These are phyloP conservation scores for Thalassiosira allenii DNA, from an alignment of 352 stramenopile genomes.

Conservation along the genomic window DNA sequence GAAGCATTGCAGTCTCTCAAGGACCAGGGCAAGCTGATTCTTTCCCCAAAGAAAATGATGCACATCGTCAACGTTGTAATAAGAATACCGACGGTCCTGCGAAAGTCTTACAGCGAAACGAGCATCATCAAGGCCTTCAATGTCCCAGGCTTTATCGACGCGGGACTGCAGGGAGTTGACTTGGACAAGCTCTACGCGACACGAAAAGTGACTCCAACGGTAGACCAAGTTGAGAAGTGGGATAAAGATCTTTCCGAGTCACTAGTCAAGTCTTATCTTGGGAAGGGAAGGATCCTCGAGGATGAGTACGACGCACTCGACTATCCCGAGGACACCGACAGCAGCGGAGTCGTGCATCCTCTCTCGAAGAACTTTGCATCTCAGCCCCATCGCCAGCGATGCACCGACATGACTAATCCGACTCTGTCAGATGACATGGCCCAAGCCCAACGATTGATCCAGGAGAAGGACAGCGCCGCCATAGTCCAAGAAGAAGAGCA, in stretches of 20 bases:
- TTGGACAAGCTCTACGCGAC: background rate
- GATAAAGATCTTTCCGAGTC: background rate
- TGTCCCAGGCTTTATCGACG: background rate
- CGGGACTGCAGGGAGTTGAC: background rate
- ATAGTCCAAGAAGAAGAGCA: background rate
- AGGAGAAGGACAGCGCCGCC: background rate
- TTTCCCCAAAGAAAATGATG: slow-evolving; percentile 1
- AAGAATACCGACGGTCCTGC: background rate
- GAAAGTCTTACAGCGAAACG: slow-evolving; percentile 17
- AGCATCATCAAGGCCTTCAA: slow-evolving; percentile 10
- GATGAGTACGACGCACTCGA: slow-evolving; percentile 3
- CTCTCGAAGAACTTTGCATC: background rate
- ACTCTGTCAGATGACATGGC: background rate
- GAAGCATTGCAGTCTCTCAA: background rate
- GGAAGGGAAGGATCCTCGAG: background rate
- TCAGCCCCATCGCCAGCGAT: background rate
- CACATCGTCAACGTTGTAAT: background rate
- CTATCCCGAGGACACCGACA: slow-evolving; percentile 20
- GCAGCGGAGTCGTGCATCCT: background rate
- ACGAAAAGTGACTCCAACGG: background rate
- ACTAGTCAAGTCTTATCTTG: background rate
- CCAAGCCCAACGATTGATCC: background rate
- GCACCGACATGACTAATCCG: background rate
- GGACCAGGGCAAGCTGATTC: slow-evolving; percentile 1
- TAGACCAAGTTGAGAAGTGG: slow-evolving; percentile 10